Percentiles rank a stretch among this genome's conserved stretches.
Conservation (phyloP, 2,329 filamentous ascomycete species). For the Colletotrichum noveboracense region DNA sequence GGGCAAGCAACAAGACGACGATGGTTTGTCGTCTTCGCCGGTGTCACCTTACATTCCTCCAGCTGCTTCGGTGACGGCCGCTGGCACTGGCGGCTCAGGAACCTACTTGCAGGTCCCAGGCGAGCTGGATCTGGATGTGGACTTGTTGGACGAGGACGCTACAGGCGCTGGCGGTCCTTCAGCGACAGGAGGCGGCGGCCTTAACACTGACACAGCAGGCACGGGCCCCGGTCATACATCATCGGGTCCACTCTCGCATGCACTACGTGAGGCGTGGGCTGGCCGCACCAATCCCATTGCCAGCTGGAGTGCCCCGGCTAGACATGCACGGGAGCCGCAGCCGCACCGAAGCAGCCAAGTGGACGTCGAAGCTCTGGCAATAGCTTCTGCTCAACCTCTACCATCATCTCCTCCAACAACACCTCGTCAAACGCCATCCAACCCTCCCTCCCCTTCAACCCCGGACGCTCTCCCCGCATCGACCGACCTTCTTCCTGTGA, state of each 20-base stretch:
- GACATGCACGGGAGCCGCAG: constrained; percentile 17
- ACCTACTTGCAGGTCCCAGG: constrained; percentile 30
- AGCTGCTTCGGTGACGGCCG: constrained; percentile 13
- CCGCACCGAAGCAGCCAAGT: constrained; percentile 21
- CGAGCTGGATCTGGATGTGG: neutral
- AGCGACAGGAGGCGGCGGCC: constrained; percentile 33
- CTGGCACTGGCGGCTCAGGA: constrained; percentile 9
- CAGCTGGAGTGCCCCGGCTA: constrained; percentile 9
- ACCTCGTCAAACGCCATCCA: constrained; percentile 35
- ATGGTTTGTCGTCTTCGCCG: constrained; percentile 17
- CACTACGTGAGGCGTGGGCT: constrained; percentile 1
- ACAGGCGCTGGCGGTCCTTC: constrained; percentile 17
- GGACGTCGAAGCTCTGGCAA: constrained; percentile 32
- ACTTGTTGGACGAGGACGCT: neutral
- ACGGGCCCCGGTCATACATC: constrained; percentile 21
- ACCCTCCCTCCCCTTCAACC: constrained; percentile 30
- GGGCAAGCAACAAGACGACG: constrained; percentile 28
- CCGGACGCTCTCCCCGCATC: constrained; percentile 34
- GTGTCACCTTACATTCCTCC: constrained; percentile 19
- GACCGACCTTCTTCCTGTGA: constrained; percentile 23
- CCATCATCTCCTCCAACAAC: constrained; percentile 47
- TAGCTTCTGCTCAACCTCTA: constrained; percentile 44
- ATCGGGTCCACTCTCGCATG: constrained; percentile 18
- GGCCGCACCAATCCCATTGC: constrained; percentile 3
- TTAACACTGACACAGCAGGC: constrained; percentile 22